Evolutionary conservation across 345 rosid species (phyloP).

Genomic region (Iberis pinnata): DNA sequence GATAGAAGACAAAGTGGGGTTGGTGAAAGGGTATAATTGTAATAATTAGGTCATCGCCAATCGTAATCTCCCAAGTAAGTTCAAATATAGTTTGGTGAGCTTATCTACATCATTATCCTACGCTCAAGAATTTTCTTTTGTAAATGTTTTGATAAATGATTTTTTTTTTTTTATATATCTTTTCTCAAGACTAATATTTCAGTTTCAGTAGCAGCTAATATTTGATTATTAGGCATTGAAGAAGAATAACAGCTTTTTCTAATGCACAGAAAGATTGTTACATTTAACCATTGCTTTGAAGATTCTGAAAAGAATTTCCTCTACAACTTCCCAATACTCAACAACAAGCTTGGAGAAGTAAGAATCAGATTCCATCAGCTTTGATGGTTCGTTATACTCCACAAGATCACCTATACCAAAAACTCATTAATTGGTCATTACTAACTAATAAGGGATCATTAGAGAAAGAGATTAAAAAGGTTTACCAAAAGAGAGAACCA

Average conservation of each 20-base stretch:
- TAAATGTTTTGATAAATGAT: too few species aligned
- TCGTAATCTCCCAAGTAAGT: too few species aligned
- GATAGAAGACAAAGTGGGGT: too few species aligned
- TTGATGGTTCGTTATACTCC: slow-evolving; percentile 62
- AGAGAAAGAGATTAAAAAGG: neutral
- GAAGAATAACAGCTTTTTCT: too few species aligned
- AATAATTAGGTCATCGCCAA: too few species aligned
- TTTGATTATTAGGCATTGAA: too few species aligned
- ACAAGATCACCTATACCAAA: slow-evolving; percentile 43
- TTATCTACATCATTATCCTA: too few species aligned
- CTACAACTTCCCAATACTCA: slow-evolving; percentile 67
- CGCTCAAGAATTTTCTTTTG: too few species aligned
- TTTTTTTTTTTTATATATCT: too few species aligned
- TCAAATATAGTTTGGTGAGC: too few species aligned
- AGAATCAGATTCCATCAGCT: slow-evolving; percentile 52
- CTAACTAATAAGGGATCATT: neutral
- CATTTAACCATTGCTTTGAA: slow-evolving; percentile 1
- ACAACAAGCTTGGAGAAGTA: slow-evolving; percentile 64
- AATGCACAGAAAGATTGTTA: neutral
- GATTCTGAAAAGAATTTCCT: slow-evolving; percentile 29
- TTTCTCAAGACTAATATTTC: neutral
- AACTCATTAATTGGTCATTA: neutral
- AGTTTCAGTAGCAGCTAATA: neutral
- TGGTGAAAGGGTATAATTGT: too few species aligned
- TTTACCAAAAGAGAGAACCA: slow-evolving; percentile 70